Evolutionary conservation across 2,329 filamentous ascomycete species (phyloP), one percentile per base, ranked within the genome.

Genomic region (Dactylellina haptotyla): DNA sequence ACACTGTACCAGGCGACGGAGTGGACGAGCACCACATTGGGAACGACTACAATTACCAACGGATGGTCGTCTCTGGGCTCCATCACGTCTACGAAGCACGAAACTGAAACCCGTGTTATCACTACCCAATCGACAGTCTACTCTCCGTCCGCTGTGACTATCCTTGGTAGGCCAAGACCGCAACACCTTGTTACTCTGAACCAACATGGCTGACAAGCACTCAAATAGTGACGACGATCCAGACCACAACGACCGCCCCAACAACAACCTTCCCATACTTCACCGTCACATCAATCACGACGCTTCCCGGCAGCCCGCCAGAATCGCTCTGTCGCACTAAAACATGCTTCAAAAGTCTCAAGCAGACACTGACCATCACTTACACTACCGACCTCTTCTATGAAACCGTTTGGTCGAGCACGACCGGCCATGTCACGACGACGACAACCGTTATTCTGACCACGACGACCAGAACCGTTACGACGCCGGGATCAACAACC

Each of bases 31-130:
- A 65, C 59, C 2, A 65, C 59, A 9, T 34, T 61, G 5, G 10
- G 34, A n/a, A 61, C 59, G 2, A 72, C 67, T 1, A 72, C 59
- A 0, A 20, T 72, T 9, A 65, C 53, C 5, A 61, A 65, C 20
- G 53, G 45, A 23, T 4, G 34, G 1, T 72, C 67, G 1, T 72
- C 32, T 9, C 62, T 72, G 16, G 67, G 59, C 1, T 39, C 34
- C 12, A 16, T 72, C 51, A 72, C 59, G 1, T 65, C 67, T 1
- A 72, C 67, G 2, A 23, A 72, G 45, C 50, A 43, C 14, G 20
- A 51, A 10, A 72, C 43, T 0, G 53, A 64, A 26, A 72, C 39
- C 14, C 45, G 67, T 1, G 25, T 30, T 6, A 61, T 72, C 14
- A 65, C 34, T 18, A 65, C 53, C 16, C 59, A 61, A 14, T 28